phyloP scores from a whole-genome alignment of 176 grass and related monocot genomes.

The Sorghum bicolor region DNA sequence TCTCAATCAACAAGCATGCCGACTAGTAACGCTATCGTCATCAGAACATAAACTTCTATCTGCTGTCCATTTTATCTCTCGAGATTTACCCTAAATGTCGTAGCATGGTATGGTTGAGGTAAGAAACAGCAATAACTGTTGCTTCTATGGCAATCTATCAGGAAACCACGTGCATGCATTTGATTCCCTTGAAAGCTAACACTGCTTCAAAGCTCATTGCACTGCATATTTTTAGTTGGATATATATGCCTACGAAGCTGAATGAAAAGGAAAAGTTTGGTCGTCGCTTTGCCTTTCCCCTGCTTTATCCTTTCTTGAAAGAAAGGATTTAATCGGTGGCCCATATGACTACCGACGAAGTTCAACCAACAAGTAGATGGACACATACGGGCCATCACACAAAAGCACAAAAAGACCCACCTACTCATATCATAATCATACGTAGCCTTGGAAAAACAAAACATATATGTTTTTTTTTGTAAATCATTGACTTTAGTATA shows the following conservation, averaged over 20 bases:
- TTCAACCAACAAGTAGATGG: conserved; percentile 50
- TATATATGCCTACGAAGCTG: conserved; percentile 16
- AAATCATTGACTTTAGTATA: conserved; percentile 16
- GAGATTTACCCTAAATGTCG: not conserved
- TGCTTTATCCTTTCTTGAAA: conserved; percentile 65
- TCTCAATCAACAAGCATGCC: not conserved
- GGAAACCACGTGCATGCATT: conserved; percentile 31
- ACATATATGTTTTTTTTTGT: not conserved
- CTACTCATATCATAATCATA: conserved; percentile 37
- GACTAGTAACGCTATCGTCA: not conserved
- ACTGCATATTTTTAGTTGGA: not conserved
- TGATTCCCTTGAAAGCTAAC: conserved; percentile 40
- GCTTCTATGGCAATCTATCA: conserved; percentile 23
- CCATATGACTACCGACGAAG: conserved; percentile 37
- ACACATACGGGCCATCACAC: conserved; percentile 36
- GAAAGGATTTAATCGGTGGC: conserved; percentile 37
- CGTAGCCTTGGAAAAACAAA: not conserved
- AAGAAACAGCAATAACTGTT: conserved; percentile 22
- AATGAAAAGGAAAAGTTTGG: conserved; percentile 44
- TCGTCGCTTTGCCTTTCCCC: conserved; percentile 37
- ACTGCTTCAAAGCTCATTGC: conserved; percentile 26
- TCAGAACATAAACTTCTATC: not conserved
- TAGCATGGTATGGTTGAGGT: not conserved
- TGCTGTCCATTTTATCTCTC: not conserved
- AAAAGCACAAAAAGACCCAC: conserved; percentile 55